Conservation (phyloP, 345 rosid species). For the Camelina neglecta region DNA sequence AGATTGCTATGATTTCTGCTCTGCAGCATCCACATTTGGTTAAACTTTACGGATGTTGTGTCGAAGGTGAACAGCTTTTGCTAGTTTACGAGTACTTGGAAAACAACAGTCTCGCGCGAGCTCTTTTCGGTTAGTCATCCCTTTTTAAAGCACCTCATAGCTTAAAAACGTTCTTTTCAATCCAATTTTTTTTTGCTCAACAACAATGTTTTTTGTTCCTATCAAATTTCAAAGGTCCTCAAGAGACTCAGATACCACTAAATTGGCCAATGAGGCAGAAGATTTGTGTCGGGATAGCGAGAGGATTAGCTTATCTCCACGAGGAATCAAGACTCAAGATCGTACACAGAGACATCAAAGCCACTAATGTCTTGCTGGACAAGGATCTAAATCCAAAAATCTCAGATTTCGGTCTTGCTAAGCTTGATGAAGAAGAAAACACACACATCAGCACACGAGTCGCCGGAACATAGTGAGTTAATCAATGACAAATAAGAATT, state of each 20-base stretch:
- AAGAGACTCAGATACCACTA: constrained; percentile 43
- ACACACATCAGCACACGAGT: constrained; percentile 58
- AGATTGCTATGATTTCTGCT: constrained; percentile 68
- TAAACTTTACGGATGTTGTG: constrained; percentile 59
- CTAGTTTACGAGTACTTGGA: constrained; percentile 63
- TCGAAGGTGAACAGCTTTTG: constrained; percentile 62
- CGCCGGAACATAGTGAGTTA: constrained; percentile 56
- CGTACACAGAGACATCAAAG: constrained; percentile 60
- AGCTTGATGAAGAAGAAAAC: constrained; percentile 56
- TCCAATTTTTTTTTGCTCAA: background rate
- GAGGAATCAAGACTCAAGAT: constrained; percentile 58
- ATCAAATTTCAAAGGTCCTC: constrained; percentile 39
- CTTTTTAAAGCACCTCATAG: background rate
- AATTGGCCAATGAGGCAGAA: constrained; percentile 51
- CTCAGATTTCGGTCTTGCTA: constrained; percentile 59
- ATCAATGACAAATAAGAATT: background rate
- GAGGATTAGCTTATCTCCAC: constrained; percentile 55
- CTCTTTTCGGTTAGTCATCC: constrained; percentile 49
- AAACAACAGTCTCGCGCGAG: constrained; percentile 61
- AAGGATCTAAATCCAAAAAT: constrained; percentile 50
- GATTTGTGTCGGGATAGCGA: constrained; percentile 59
- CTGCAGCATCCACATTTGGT: constrained; percentile 66
- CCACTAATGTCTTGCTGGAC: constrained; percentile 57
- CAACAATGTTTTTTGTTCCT: constrained; percentile 1
- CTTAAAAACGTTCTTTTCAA: background rate